Evolutionary conservation across 768 basidiomycete species (phyloP).

Genomic region (Pleurotus citrinopileatus): DNA sequence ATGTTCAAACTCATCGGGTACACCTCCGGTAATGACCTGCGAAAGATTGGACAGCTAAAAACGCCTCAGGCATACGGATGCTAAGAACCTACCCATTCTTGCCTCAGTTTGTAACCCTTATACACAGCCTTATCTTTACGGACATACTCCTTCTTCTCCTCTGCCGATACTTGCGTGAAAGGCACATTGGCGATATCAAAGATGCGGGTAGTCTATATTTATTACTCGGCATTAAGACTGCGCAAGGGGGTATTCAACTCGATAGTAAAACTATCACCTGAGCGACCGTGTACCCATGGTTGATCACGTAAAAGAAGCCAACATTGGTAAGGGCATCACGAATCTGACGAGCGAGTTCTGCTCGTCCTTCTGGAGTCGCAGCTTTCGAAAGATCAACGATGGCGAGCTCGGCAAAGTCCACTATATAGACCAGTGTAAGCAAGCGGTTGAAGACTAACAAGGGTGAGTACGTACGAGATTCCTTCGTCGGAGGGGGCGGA

Average conservation of each 20-base stretch:
- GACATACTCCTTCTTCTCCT: constrained; percentile 39
- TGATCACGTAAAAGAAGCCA: constrained; percentile 49
- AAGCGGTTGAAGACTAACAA: neutral
- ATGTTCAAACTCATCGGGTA: constrained; percentile 43
- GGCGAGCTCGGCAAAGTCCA: constrained; percentile 46
- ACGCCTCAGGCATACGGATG: too few relatives aligned
- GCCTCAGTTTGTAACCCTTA: constrained; percentile 51
- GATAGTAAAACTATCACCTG: constrained; percentile 34
- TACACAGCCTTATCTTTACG: constrained; percentile 42
- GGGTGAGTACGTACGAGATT: constrained; percentile 25
- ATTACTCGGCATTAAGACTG: neutral
- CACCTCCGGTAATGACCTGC: constrained; percentile 37
- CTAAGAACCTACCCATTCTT: constrained; percentile 39
- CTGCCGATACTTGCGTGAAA: constrained; percentile 34
- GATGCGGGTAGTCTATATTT: constrained; percentile 35
- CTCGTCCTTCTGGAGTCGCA: constrained; percentile 32
- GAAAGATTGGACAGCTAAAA: neutral
- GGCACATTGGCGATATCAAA: constrained; percentile 47
- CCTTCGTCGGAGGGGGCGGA: constrained; percentile 30
- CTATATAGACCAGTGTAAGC: constrained; percentile 13
- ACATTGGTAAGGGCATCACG: constrained; percentile 41
- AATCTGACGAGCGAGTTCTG: constrained; percentile 34
- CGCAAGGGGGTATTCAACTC: too few relatives aligned
- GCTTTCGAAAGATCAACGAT: constrained; percentile 48
- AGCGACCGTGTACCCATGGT: constrained; percentile 38